Percentiles rank a stretch among this genome's conserved stretches.
These are phyloP conservation scores for Vicia faba DNA, from an alignment of 306 rosid genomes.

Conservation along the genomic window DNA sequence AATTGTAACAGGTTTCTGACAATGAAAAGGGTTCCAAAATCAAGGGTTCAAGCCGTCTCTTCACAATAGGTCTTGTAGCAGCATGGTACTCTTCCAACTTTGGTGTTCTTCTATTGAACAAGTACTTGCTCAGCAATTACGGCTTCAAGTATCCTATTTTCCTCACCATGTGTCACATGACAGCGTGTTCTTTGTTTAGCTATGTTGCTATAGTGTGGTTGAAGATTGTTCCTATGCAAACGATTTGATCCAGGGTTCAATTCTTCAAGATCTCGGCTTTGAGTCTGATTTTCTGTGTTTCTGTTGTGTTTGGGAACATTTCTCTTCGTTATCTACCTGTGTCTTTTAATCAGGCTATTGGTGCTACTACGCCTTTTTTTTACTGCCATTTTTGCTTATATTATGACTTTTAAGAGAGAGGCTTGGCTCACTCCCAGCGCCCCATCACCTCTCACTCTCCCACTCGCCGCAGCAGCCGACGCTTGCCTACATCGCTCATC, in stretches of 20 bases:
- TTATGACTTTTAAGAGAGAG: constrained; percentile 92
- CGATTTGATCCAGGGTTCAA: constrained; percentile 91
- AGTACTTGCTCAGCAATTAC: constrained; percentile 93
- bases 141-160: constrained; percentile 99
- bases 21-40: constrained; percentile 43
- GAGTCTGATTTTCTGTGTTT: constrained; percentile 83
- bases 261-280: constrained; percentile 93
- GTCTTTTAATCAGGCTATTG: constrained; percentile 92
- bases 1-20: constrained; percentile 45
- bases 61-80: constrained; percentile 85
- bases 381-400: constrained; percentile 92
- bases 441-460: too few species aligned
- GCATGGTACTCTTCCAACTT: constrained; percentile 98
- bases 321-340: constrained; percentile 91
- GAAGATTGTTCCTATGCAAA: constrained; percentile 95
- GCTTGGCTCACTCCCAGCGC: constrained; percentile 99
- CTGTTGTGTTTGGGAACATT: constrained; percentile 92
- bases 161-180: constrained; percentile 99
- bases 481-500: too few species aligned
- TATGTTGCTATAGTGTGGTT: constrained; percentile 95
- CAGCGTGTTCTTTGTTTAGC: constrained; percentile 89
- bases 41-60: constrained; percentile 79
- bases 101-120: constrained; percentile 93
- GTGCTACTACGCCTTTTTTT: constrained; percentile 97
- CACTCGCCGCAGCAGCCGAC: too few species aligned